A percentile compares a stretch with the other conserved stretches of the same genome.
These are phyloP conservation scores for Fusarium nisikadoi DNA, from an alignment of 2,329 filamentous ascomycete species.

Conservation along the genomic window DNA sequence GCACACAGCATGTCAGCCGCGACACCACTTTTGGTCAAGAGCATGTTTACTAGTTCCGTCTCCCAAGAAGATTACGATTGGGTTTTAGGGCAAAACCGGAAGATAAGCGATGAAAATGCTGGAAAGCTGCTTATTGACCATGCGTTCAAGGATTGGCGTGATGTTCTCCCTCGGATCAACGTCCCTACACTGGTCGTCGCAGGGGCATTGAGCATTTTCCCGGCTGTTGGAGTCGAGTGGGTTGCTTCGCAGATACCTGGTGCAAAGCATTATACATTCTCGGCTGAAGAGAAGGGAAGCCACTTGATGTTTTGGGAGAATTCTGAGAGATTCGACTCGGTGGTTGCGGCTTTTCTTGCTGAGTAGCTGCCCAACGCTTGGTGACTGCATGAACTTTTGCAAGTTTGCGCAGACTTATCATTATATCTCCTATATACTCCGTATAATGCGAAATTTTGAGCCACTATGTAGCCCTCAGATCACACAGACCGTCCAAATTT, in stretches of 20 bases:
- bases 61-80: background rate
- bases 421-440: no score
- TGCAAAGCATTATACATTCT: background rate
- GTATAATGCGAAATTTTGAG: no score
- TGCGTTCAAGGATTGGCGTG: background rate
- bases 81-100: background rate
- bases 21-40: background rate
- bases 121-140: background rate
- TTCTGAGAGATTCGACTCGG: background rate
- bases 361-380: background rate
- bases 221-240: background rate
- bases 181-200: background rate
- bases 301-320: slow-evolving; percentile 6
- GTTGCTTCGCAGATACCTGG: background rate
- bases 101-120: background rate
- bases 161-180: background rate
- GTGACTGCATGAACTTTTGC: no score
- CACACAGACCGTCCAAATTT: no score
- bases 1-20: background rate
- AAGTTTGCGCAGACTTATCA: no score
- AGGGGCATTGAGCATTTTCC: background rate
- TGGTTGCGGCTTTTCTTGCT: background rate
- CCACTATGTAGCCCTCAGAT: no score
- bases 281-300: background rate
- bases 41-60: background rate